A percentile compares a stretch with the other conserved stretches of the same genome.
Conservation (phyloP, 2,329 filamentous ascomycete genomes). For the Rhinocladiella similis region DNA sequence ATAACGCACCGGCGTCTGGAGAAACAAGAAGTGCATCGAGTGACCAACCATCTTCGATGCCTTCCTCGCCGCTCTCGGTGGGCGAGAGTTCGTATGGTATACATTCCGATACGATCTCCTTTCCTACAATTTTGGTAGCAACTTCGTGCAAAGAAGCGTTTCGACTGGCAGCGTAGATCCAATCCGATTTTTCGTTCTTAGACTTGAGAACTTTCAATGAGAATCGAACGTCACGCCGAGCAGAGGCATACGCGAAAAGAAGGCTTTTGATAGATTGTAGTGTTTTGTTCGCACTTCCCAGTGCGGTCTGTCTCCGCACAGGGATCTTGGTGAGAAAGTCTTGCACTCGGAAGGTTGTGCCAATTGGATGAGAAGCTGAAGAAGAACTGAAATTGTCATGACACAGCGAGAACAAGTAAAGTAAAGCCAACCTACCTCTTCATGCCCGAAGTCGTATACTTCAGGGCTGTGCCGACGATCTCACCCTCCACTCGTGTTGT, state of each 20-base stretch:
- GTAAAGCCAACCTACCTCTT: slow-evolving; percentile 37
- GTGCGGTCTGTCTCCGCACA: slow-evolving; percentile 57
- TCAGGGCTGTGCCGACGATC: slow-evolving; percentile 52
- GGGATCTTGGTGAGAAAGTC: slow-evolving; percentile 60
- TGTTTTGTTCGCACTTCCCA: slow-evolving; percentile 53
- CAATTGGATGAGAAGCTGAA: slow-evolving; percentile 56
- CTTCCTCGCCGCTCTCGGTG: slow-evolving; percentile 28
- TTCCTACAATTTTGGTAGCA: slow-evolving; percentile 57
- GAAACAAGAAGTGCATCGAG: slow-evolving; percentile 53
- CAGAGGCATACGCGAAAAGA: slow-evolving; percentile 61
- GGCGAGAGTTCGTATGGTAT: slow-evolving; percentile 30
- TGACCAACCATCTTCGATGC: slow-evolving; percentile 36
- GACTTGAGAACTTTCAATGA: slow-evolving; percentile 57
- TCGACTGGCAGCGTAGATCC: slow-evolving; percentile 55
- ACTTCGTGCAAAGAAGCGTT: slow-evolving; percentile 53
- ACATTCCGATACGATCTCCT: slow-evolving; percentile 55
- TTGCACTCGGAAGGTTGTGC: slow-evolving; percentile 59
- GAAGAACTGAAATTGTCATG: slow-evolving; percentile 38
- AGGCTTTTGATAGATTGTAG: slow-evolving; percentile 54
- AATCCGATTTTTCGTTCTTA: slow-evolving; percentile 63
- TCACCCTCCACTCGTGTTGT: slow-evolving; percentile 61
- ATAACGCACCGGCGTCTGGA: slow-evolving; percentile 4
- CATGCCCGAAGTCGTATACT: slow-evolving; percentile 53
- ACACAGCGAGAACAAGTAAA: slow-evolving; percentile 10
- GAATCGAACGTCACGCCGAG: slow-evolving; percentile 57